phyloP scores from a whole-genome alignment of 2,329 filamentous ascomycete species.

The Colletotrichum sp. region DNA sequence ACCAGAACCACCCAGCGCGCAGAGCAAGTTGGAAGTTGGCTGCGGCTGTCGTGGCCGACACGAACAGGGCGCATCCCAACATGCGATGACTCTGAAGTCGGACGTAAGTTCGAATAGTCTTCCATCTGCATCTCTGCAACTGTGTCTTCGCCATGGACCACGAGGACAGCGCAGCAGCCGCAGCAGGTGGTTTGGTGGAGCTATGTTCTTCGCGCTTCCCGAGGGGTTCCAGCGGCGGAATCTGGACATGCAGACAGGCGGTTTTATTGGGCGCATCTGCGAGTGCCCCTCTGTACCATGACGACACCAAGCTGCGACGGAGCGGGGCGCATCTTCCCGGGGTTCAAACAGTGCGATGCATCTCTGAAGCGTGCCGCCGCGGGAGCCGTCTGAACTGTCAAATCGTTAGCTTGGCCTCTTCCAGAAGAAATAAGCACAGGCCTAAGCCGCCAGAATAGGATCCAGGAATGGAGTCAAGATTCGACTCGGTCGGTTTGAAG shows the following conservation, averaged over 20 bases:
- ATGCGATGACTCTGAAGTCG: neutral
- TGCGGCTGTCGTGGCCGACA: neutral
- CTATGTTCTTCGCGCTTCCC: slow-evolving; percentile 11
- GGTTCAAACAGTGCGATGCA: neutral
- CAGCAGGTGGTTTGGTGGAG: neutral
- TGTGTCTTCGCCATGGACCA: neutral
- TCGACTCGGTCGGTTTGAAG: neutral
- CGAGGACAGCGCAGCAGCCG: slow-evolving; percentile 2
- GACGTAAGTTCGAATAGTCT: neutral
- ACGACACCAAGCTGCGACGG: slow-evolving; percentile 8
- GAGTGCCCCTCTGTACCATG: slow-evolving; percentile 5
- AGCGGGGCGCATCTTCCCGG: slow-evolving; percentile 7
- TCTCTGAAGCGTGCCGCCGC: neutral
- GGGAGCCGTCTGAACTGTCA: neutral
- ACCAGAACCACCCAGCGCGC: neutral
- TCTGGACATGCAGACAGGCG: neutral
- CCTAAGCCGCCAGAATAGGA: neutral
- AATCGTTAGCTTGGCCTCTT: neutral
- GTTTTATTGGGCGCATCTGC: slow-evolving; percentile 7
- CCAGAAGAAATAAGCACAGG: neutral
- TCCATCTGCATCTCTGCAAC: neutral
- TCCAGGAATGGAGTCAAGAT: neutral
- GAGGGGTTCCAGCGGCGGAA: neutral
- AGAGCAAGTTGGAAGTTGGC: neutral
- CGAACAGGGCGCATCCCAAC: neutral